Evolutionary conservation across 805 yeast species (phyloP), one percentile per base, ranked within the genome.

Genomic region (Schwanniomyces occidentalis): DNA sequence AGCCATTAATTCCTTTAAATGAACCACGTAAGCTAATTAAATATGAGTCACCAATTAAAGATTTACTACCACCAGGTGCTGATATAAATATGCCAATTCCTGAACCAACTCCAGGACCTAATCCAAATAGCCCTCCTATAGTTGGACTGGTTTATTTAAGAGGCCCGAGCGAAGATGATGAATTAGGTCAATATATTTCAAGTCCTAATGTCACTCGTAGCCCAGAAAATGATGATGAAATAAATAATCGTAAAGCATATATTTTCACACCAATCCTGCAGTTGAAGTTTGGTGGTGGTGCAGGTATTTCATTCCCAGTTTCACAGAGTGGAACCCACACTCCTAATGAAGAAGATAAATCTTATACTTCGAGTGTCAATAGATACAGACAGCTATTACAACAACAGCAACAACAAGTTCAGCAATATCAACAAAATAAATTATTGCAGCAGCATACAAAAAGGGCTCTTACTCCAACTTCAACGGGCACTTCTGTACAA

Each of bases 101-200:
- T 0, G 85, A 82, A 36, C 93, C 97, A 3, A 75, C 80, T 2
- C 80, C 80, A 49, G 91, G 93, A 7, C 85, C 82, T 15, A 74
- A 83, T 44, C 81, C 86, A 47, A 65, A 63, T 37, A 95, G 96
- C 0, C 98, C 98, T 9, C 98, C 99, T n/a, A 58, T 89, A 19
- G 79, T 85, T 22, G 99, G 99, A 18, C 93, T 86, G 19, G 96
- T 93, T 6, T 91, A 86, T 58, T 62, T 82, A 42, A 76, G 91
- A 41, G 85, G 86, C 1, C 77, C 81, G 23, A 79, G 80, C 45
- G 79, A 80, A 27, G 80, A 82, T 37, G 96, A 89, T 54, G 96
- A 91, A 52, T 73, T 85, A 37, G 95, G 89, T 38, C 88, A 83
- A 59, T 80, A 80, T 48, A 56, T 56, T 13, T 54, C 71, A 10